phyloP scores from a whole-genome alignment of 2,329 filamentous ascomycete genomes.

The Fusarium falciforme region DNA sequence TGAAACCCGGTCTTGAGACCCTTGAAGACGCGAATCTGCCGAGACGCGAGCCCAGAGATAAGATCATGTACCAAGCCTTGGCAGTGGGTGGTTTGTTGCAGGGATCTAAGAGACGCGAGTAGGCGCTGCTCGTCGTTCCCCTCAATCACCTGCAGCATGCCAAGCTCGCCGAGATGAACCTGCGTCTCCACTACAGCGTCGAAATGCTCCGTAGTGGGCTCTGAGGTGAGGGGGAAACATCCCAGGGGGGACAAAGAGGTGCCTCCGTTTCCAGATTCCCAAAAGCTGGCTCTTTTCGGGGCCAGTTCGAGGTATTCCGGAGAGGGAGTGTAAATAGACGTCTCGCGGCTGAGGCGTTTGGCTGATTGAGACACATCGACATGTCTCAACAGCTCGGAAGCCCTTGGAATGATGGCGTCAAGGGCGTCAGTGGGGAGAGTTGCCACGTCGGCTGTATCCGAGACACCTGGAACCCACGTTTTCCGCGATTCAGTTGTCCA shows the following conservation, averaged over 20 bases:
- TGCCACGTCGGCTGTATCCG: background rate
- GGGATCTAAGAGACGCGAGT: constrained; percentile 5
- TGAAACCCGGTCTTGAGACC: constrained; percentile 25
- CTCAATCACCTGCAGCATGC: constrained; percentile 28
- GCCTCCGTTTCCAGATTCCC: constrained; percentile 19
- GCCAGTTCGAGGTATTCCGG: constrained; percentile 17
- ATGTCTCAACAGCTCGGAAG: constrained; percentile 17
- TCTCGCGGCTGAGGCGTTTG: background rate
- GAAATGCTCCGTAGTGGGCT: constrained; percentile 23
- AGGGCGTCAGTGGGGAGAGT: background rate
- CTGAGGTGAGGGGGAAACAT: constrained; percentile 23
- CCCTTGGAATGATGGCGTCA: background rate
- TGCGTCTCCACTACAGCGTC: constrained; percentile 27
- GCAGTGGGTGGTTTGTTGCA: background rate
- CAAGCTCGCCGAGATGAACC: constrained; percentile 11
- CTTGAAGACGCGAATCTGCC: constrained; percentile 22
- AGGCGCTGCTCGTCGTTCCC: constrained; percentile 22
- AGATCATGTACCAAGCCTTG: background rate
- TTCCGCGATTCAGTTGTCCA: constrained; percentile 13
- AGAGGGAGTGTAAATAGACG: background rate
- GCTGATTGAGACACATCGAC: background rate
- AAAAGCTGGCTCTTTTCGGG: constrained; percentile 13
- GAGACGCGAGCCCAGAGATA: background rate
- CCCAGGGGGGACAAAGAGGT: constrained; percentile 14
- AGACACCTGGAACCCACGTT: background rate